Evolutionary conservation across 305 asterid species (phyloP).

Genomic region (Solanum hybrid): DNA sequence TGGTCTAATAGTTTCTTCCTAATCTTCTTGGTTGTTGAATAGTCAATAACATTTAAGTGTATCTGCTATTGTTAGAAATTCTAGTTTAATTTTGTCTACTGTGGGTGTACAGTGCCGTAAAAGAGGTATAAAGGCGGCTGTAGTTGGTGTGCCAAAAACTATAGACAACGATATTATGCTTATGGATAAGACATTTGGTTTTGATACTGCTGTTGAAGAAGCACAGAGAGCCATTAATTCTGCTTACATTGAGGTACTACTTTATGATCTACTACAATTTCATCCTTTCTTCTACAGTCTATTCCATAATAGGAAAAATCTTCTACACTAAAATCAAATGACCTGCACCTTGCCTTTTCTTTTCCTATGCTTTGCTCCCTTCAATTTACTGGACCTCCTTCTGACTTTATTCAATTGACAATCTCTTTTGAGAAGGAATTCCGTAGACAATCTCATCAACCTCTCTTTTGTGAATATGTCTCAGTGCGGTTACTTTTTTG

Average conservation of each 20-base stretch:
- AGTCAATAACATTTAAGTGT: neutral
- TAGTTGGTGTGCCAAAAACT: conserved; percentile 97
- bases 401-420: neutral
- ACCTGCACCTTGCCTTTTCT: neutral
- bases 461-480: neutral
- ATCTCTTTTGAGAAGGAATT: neutral
- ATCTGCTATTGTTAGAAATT: neutral
- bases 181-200: conserved; percentile 97
- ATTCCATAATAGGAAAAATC: neutral
- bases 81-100: neutral
- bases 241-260: conserved; percentile 81
- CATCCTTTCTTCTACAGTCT: neutral
- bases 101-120: conserved; percentile 55
- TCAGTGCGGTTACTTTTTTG: neutral
- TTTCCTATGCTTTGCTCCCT: neutral
- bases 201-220: conserved; percentile 99
- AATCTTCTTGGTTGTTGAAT: neutral
- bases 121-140: conserved; percentile 62
- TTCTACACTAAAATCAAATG: neutral
- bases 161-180: conserved; percentile 93
- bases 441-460: neutral
- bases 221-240: conserved; percentile 94
- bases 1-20: neutral
- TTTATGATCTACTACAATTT: neutral
- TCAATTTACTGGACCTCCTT: neutral